A percentile compares a stretch with the other conserved stretches of the same genome.
phyloP scores from a whole-genome alignment of 2,329 filamentous ascomycete species.

The Dothistroma septosporum region DNA sequence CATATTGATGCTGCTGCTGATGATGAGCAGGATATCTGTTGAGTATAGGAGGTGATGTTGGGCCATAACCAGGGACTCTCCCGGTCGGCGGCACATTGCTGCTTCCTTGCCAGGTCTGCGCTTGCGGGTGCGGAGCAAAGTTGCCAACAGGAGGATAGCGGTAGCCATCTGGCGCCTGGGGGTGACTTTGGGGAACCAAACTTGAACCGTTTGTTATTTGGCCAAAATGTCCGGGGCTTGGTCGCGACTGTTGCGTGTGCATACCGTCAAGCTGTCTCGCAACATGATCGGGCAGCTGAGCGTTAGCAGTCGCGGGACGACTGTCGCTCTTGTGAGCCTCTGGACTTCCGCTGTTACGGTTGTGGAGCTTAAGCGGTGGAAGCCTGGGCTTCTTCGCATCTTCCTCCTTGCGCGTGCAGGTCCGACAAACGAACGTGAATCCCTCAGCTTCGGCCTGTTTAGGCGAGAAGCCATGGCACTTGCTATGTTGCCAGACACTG shows the following conservation, averaged over 20 bases:
- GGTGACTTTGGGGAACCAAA: constrained; percentile 43
- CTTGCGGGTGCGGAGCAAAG: constrained; percentile 29
- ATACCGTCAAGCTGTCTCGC: constrained; percentile 27
- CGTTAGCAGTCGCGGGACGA: constrained; percentile 20
- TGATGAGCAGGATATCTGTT: constrained; percentile 27
- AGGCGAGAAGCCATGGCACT: constrained; percentile 77
- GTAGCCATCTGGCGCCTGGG: constrained; percentile 39
- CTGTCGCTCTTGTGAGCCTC: constrained; percentile 21
- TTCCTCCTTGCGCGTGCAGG: constrained; percentile 67
- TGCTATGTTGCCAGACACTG: constrained; percentile 95
- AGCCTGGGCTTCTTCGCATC: constrained; percentile 60
- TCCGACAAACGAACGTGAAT: constrained; percentile 79
- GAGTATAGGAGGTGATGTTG: constrained; percentile 15
- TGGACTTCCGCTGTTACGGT: constrained; percentile 24
- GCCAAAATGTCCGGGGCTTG: constrained; percentile 21
- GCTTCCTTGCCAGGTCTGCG: constrained; percentile 31
- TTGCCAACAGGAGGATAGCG: constrained; percentile 29
- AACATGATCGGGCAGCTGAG: constrained; percentile 25
- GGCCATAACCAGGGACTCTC: constrained; percentile 19
- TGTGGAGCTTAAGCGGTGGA: constrained; percentile 56
- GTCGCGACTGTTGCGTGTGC: constrained; percentile 8
- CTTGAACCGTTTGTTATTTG: constrained; percentile 41
- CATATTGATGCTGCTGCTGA: constrained; percentile 32
- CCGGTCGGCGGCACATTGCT: constrained; percentile 21
- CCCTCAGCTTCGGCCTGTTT: constrained; percentile 76